Percentiles rank a stretch among this genome's conserved stretches.
Conservation (phyloP, 169 alveolate genomes). For the Cryptosporidium andersoni region DNA sequence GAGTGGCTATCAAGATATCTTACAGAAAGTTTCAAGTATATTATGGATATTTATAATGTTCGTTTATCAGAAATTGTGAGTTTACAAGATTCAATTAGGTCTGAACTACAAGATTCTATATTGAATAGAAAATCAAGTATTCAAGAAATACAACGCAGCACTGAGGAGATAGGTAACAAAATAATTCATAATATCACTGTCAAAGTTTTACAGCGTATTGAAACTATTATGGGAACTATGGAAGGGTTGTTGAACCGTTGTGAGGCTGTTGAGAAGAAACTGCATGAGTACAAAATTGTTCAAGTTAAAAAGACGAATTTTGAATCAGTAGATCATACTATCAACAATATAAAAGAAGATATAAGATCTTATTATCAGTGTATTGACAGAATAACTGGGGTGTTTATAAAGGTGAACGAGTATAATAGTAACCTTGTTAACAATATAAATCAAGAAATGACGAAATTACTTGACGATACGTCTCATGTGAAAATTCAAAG, state of each 20-base stretch:
- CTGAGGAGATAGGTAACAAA: conserved; percentile 57
- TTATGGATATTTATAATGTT: too few species aligned
- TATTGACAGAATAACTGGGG: conserved; percentile 20
- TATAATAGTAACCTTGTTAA: conserved; percentile 22
- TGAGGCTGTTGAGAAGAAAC: conserved; percentile 45
- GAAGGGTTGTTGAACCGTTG: conserved; percentile 51
- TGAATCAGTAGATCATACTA: background rate
- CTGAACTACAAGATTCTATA: conserved; percentile 15
- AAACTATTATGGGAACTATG: conserved; percentile 42
- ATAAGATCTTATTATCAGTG: conserved; percentile 2
- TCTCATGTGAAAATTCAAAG: conserved; percentile 17
- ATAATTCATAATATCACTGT: conserved; percentile 45
- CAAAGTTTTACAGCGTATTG: conserved; percentile 57
- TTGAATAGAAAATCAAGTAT: conserved; percentile 9
- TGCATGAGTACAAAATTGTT: background rate
- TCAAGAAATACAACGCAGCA: conserved; percentile 31
- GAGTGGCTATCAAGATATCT: too few species aligned
- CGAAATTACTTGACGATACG: conserved; percentile 14
- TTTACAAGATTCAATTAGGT: conserved; percentile 36
- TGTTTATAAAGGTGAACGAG: conserved; percentile 29
- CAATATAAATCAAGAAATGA: conserved; percentile 31
- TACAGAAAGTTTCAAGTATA: too few species aligned
- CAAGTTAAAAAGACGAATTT: background rate
- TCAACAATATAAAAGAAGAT: conserved; percentile 10
- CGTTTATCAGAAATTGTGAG: conserved; percentile 18